A percentile compares a stretch with the other conserved stretches of the same genome.
Conservation (phyloP, 352 stramenopile species). For the Phytophthora aleatoria region DNA sequence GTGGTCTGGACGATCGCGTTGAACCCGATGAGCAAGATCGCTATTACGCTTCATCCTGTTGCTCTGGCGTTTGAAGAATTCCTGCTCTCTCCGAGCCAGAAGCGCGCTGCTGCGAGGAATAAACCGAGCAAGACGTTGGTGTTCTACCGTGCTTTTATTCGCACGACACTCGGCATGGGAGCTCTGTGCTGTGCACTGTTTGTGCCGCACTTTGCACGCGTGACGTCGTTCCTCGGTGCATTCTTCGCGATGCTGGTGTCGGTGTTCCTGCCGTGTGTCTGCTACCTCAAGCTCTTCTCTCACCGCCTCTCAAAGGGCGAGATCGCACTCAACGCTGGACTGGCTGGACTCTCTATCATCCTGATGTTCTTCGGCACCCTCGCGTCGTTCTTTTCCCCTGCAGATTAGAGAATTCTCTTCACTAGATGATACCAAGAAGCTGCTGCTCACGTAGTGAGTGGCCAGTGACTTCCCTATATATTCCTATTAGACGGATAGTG, state of each 20-base stretch:
- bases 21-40: conserved; percentile 90
- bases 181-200: conserved; percentile 71
- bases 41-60: conserved; percentile 83
- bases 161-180: conserved; percentile 55
- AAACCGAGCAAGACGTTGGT: conserved; percentile 39
- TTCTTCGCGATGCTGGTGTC: conserved; percentile 88
- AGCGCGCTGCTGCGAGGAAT: conserved; percentile 31
- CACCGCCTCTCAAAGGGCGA: conserved; percentile 50
- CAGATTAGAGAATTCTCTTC: conserved; percentile 38
- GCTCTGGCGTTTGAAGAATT: conserved; percentile 80
- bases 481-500: conserved; percentile 6
- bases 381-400: conserved; percentile 77
- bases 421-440: conserved; percentile 25
- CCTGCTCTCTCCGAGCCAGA: conserved; percentile 52
- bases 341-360: conserved; percentile 66
- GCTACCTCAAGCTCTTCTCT: conserved; percentile 87
- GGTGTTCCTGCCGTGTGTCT: conserved; percentile 83
- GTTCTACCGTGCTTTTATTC: conserved; percentile 69
- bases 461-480: conserved; percentile 21
- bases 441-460: conserved; percentile 16
- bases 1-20: conserved; percentile 85
- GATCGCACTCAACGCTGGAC: conserved; percentile 53
- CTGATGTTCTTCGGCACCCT: conserved; percentile 80
- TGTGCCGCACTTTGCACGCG: conserved; percentile 82
- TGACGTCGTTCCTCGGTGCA: conserved; percentile 84